Evolutionary conservation across 805 yeast genomes (phyloP), one percentile per base, ranked within the genome.

Genomic region (Nadsonia fulvescens): DNA sequence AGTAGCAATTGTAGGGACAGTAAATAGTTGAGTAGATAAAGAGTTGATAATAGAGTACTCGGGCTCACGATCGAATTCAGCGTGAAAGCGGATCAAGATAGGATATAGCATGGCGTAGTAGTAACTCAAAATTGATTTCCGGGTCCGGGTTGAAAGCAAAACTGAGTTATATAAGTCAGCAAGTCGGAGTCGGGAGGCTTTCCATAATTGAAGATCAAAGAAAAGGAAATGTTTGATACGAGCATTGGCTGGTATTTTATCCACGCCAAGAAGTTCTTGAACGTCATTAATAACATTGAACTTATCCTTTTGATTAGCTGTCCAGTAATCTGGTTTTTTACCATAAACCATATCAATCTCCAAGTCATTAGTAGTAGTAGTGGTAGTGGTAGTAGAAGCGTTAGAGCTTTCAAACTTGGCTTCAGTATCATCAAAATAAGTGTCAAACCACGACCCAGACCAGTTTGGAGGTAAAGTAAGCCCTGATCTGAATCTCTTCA

Each of bases 81-180:
- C 56, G 37, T 71, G 77, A 54, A 74, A 56, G 34, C 78, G 78
- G 1, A 76, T 68, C 9, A 78, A 49, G 6, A 65, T 60, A 1
- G 91, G 83, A 44, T 86, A 86, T 1, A 81, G 55, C 37, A 81
- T 91, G 22, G 81, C 75, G 41, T 81, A 82, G 38, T 81, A 86
- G 20, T 65, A 62, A n/a, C 75, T 70, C 20, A 76, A 52, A n/a
- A 71, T 43, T 15, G 59, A 46, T 40, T 70, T 71, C 43, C 58
- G 71, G 8, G 47, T 51, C 25, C 60, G 46, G 39, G 70, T 70
- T 8, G 78, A 65, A 10, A 78, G 67, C 32, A 79, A 48, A 0
- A 73, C 62, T 0, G 71, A 58, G 20, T 75, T 63, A 41, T 67
- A 73, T 31, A 78, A 48, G 35, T 70, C 78, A 32, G 74, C 76